A percentile compares a stretch with the other conserved stretches of the same genome.
Evolutionary conservation across 2,329 filamentous ascomycete genomes (phyloP).

Genomic region (Botryotinia globosa): DNA sequence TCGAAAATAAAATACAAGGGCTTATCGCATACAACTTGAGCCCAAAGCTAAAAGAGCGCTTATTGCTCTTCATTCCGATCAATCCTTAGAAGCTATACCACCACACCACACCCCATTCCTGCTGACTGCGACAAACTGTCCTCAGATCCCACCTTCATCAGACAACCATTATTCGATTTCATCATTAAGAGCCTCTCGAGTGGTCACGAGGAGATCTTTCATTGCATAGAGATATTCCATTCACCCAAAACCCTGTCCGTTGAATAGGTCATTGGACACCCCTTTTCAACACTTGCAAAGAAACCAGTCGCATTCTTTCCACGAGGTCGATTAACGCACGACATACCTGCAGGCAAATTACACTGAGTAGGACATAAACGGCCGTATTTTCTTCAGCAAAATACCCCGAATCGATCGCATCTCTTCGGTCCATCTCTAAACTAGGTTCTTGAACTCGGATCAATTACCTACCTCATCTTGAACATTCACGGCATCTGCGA

Average conservation of each 20-base stretch:
- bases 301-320: conserved; percentile 35
- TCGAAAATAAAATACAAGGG: neutral
- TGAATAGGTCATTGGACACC: conserved; percentile 39
- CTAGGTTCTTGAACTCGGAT: conserved; percentile 13
- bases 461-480: conserved; percentile 17
- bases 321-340: conserved; percentile 33
- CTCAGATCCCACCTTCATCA: conserved; percentile 26
- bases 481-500: conserved; percentile 14
- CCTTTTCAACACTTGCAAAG: conserved; percentile 26
- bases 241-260: conserved; percentile 26
- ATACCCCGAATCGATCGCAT: conserved; percentile 21
- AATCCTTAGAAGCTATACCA: conserved; percentile 3
- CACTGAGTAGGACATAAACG: conserved; percentile 22
- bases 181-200: conserved; percentile 19
- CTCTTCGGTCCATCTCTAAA: conserved; percentile 23
- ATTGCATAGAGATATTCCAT: neutral
- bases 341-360: conserved; percentile 36
- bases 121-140: conserved; percentile 19
- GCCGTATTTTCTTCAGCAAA: conserved; percentile 20
- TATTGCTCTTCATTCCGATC: conserved; percentile 10
- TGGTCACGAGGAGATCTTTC: conserved; percentile 33
- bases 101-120: conserved; percentile 19
- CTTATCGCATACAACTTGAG: conserved; percentile 6
- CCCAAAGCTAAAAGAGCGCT: neutral
- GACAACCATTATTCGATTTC: conserved; percentile 24